Evolutionary conservation across 192 early-diverging fungal species (phyloP), one percentile per base, ranked within the genome.

Genomic region (Backusella circina): DNA sequence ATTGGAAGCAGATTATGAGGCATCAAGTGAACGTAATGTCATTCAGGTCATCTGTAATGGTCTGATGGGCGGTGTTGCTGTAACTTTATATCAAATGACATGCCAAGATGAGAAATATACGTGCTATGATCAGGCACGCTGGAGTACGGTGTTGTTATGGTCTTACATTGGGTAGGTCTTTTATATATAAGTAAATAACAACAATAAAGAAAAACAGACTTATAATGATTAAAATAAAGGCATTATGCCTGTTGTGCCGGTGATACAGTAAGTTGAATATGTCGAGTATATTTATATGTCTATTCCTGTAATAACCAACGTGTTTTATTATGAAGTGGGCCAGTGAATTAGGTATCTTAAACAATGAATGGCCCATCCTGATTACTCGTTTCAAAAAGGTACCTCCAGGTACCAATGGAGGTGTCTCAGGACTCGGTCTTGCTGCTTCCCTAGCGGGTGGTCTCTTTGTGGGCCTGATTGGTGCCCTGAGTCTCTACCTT

Each of bases 401-500:
- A 7, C 97, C 97, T 12, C 91, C 92, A 31, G 97, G 97, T 2
- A 97, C 95, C 15, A 98, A 98, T 82, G 96, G 96, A 12, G 96
- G 91, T 2, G 81, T 97, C 10, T 90, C 89, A 16, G 79, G 83
- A 18, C 73, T 95, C 33, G 96, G 96, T 13, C 54, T 94, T n/a
- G 78, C 83, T 0, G 92, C 96, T 16, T 95, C 94, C 15, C 71
- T 95, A 61, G 86, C 82, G 8, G 95, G 96, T 26, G 96, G 95
- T 31, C 70, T 86, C 5, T 71, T 89, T 23, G 86, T 96, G 33
- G 96, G 95, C 10, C 39, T 92, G 10, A 76, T 85, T 0, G 91
- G 88, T 12, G 83, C 85, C 13, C 33, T 91, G 65, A 79, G 86
- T 1, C 67, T 93, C 16, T 72, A 82, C 65, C 18, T 85, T 32